Conservation (phyloP, 2,329 filamentous ascomycete genomes). For the Cadophora gregata region DNA sequence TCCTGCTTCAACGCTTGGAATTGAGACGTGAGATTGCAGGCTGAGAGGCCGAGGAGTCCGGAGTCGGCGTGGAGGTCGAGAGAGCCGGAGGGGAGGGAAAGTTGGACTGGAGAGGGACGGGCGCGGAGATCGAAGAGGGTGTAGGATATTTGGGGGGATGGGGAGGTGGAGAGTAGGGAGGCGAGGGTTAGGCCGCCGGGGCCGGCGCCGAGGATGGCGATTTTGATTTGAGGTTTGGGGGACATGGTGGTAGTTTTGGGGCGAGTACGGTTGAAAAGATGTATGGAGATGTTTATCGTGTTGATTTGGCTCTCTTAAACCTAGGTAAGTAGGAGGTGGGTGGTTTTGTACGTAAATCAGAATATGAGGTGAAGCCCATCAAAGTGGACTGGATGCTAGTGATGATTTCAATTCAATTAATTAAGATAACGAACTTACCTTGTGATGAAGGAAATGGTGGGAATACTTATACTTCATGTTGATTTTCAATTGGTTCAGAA, state of each 20-base stretch:
- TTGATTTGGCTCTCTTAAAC: neutral
- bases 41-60: conserved; percentile 53
- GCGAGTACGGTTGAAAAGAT: neutral
- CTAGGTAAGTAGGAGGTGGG: neutral
- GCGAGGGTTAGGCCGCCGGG: conserved; percentile 30
- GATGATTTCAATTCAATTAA: neutral
- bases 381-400: neutral
- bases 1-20: conserved; percentile 47
- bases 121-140: conserved; percentile 35
- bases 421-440: neutral
- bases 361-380: neutral
- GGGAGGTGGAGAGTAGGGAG: conserved; percentile 19
- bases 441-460: neutral
- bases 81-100: conserved; percentile 45
- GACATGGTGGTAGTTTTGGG: neutral
- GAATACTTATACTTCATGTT: neutral
- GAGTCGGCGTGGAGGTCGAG: conserved; percentile 57
- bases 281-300: neutral
- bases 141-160: neutral
- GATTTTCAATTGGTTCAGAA: neutral
- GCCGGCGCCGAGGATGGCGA: conserved; percentile 35
- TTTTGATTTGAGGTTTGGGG: conserved; percentile 13
- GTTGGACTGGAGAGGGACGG: neutral
- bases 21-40: conserved; percentile 51
- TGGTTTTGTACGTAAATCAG: neutral